Base-by-base conservation (phyloP, 2,329 filamentous ascomycete species). In the Diaporthe humulicola region DNA sequence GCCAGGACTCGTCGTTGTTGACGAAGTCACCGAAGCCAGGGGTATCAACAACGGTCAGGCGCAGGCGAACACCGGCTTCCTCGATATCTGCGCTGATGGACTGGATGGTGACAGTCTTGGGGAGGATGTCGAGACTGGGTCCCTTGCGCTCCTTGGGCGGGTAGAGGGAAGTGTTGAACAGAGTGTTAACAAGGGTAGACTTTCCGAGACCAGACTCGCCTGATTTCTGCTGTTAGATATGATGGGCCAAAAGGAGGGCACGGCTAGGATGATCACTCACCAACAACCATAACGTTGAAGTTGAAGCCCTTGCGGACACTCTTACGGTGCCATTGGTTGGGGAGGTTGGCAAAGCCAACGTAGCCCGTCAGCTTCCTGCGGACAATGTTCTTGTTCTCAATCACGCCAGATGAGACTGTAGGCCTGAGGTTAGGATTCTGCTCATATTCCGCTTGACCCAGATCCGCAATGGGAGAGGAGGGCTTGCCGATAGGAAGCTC, bases 211-310 rank as follows among this genome's bases (percentile, higher is more conserved):
- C 97, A 84, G 97, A 99, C 93, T 99, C 97, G 91, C 97, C 97
- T 98, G 79, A 30, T 61, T 9, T 30, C 25, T 38, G 40, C 58
- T 25, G 25, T 77, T 22, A 79, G 75, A 36, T 14, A 76, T 57
- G 38, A 71, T 38, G 10, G 48, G 15, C 14, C 12, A 10, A 3
- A 42, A 52, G 25, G 22, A n/a, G 9, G 58, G n/a, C 15, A 33
- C 4, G 6, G 45, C 1, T 25, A 28, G 22, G 4, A 17, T 19
- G 19, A 52, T 2, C 33, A 83, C 96, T 83, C 90, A 98, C 97
- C 97, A 87, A 99, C 97, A 86, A 99, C 97, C 97, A 99, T 99
- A 80, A 99, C 97, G 85, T 99, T 99, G 91, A 99, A 99, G 91
- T 98, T 99, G 92, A 99, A 99, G 77, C 97, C 97, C 88, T 99